Evolutionary conservation across 345 rosid species (phyloP), one percentile per base, ranked within the genome.

Genomic region (Eutrema yunnanense): DNA sequence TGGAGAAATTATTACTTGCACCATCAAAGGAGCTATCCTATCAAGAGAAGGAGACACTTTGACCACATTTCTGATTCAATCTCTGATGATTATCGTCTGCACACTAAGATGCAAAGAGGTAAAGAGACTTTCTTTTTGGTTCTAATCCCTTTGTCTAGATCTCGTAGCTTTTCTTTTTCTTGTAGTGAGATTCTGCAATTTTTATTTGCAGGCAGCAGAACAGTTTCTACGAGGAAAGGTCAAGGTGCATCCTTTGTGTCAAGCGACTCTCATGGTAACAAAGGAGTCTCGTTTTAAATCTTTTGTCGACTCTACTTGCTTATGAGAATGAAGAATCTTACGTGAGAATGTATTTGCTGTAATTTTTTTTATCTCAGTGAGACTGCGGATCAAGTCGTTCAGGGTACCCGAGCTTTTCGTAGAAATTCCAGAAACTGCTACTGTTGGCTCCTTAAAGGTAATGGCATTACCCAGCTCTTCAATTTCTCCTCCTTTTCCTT

Each of bases 381-480:
- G 85, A 76, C 86, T 94, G 71, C 86, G 90, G 84, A 94, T 94
- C 79, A 87, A 91, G 79, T 91, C 98, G n/a, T 91, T 94, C 80
- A 82, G 82, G 69, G 96, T 94, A 64, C 98, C 98, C 3, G 97
- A 94, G 85, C 88, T 94, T 49, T 84, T 91, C 60, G 76, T 89
- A 71, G 96, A 91, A 83, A 69, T 91, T 79, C 93, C 98, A 46
- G 97, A 94, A 76, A 83, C 83, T 70, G 94, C 98, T 42, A 91
- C 97, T 65, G 75, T 91, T 78, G 98, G 95, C 64, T 91, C 91
- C 16, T 78, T 94, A 85, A 94, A 89, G 93, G 99, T 92, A 62
- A 68, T 44, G 4, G 16, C 53, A 22, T 11, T 52, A 29, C 19
- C 14, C 19, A 42, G 36, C 36, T 36, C 62, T 49, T 9, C 29